Base-by-base conservation (phyloP, 805 yeast species). In the Kregervanrija delftensis region DNA sequence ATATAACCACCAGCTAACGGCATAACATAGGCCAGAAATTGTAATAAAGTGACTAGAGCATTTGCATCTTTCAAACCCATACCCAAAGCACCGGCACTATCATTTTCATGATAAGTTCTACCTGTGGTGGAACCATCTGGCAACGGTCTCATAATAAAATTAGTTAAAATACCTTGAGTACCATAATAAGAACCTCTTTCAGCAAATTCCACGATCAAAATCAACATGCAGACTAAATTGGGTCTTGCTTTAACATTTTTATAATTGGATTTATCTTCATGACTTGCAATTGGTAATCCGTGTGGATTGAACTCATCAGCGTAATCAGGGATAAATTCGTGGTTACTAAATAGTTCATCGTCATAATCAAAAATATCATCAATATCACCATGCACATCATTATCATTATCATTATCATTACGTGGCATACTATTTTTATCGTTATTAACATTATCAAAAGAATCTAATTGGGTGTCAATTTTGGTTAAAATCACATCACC, bases 151-250 rank as follows among this genome's bases (percentile, higher is more conserved):
- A 71, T 74, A 45, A 74, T 67, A 51, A 74, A 74, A 54, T 75
- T 75, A 30, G 73, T 59, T 44, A 74, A 64, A 39, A 71, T 56
- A 52, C 71, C 72, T 35, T 63, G 54, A 9, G 67, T 66, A 17
- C 79, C 76, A 50, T 72, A 75, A 54, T 74, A 75, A 5, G 79
- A 73, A 43, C 76, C 79, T 62, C 80, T 67, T 59, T 75, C 80
- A 14, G 79, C 76, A 51, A 75, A 71, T 52, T 76, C 81, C 37
- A 69, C 56, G 37, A 60, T 44, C 49, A 76, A 78, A 46, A 81
- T 72, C 43, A 78, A 62, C 43, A 62, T 77, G 78, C 34, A 73
- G 62, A 30, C 69, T 66, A 45, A 64, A 65, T 11, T 79, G 74
- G 41, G 79, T 74, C 30, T 65, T 57, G 33, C 81, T 15, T 69